These are phyloP conservation scores for Phaeosphaeria sp. DNA, from an alignment of 2,329 filamentous ascomycete species.

Conservation along the genomic window DNA sequence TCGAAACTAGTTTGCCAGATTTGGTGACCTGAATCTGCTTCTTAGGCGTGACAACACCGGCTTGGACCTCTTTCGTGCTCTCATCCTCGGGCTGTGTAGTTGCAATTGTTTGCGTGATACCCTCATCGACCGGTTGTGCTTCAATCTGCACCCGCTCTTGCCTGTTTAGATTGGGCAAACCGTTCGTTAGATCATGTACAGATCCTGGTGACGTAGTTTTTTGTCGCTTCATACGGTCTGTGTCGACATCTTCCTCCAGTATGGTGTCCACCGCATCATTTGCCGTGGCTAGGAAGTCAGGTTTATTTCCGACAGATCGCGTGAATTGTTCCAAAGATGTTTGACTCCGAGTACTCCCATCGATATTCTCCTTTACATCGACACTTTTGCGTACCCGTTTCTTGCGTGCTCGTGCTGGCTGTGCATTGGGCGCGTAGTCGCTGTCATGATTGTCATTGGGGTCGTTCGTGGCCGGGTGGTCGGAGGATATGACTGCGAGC, in stretches of 20 bases:
- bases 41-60: slow-evolving; percentile 28
- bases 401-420: slow-evolving; percentile 22
- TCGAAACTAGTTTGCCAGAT: slow-evolving; percentile 55
- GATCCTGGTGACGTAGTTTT: slow-evolving; percentile 43
- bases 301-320: slow-evolving; percentile 2
- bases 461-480: slow-evolving; percentile 14
- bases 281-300: background rate
- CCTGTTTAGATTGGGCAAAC: slow-evolving; percentile 23
- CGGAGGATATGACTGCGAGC: slow-evolving; percentile 8
- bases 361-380: slow-evolving; percentile 19
- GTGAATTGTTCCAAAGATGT: slow-evolving; percentile 38
- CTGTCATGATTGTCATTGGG: slow-evolving; percentile 27
- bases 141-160: slow-evolving; percentile 37
- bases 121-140: slow-evolving; percentile 11
- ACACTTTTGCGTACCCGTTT: slow-evolving; percentile 33
- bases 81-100: background rate
- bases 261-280: slow-evolving; percentile 13
- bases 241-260: slow-evolving; percentile 38
- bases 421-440: slow-evolving; percentile 21
- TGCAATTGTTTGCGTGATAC: background rate
- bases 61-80: background rate
- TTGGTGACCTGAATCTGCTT: slow-evolving; percentile 51
- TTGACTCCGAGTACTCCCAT: slow-evolving; percentile 22
- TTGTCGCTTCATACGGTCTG: slow-evolving; percentile 45
- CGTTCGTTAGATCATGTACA: background rate